Conservation (phyloP, 177 flowering plant species). For the Vitis hybrid region DNA sequence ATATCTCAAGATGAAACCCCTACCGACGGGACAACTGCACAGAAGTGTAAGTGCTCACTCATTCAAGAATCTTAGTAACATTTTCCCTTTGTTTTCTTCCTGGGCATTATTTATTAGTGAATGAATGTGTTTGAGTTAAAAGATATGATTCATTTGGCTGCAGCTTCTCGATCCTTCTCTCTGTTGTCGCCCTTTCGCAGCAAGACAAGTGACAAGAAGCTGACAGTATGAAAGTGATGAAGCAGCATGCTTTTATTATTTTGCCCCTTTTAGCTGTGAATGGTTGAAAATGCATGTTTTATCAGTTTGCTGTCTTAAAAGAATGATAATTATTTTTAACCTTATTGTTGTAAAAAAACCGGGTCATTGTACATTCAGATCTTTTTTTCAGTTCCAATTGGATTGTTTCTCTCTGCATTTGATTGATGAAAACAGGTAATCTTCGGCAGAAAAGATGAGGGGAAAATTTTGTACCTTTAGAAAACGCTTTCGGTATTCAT, state of each 20-base stretch:
- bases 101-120: not conserved
- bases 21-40: constrained; percentile 36
- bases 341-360: too few species aligned
- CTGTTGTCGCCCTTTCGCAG: constrained; percentile 81
- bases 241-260: constrained; percentile 2
- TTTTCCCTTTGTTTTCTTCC: constrained; percentile 4
- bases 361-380: too few species aligned
- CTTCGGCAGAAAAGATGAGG: too few species aligned
- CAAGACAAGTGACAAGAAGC: constrained; percentile 73
- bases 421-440: too few species aligned
- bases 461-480: too few species aligned
- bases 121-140: not conserved
- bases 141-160: constrained; percentile 10
- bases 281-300: not conserved
- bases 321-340: too few species aligned
- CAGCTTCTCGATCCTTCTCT: constrained; percentile 86
- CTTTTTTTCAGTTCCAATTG: too few species aligned
- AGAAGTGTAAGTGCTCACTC: constrained; percentile 54
- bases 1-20: constrained; percentile 80
- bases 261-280: not conserved
- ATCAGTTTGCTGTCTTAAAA: not conserved
- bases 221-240: constrained; percentile 25
- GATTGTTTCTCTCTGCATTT: too few species aligned
- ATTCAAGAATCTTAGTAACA: not conserved
- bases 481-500: too few species aligned